phyloP scores from a whole-genome alignment of 192 early-diverging fungal genomes.

The Cetraspora pellucida region DNA sequence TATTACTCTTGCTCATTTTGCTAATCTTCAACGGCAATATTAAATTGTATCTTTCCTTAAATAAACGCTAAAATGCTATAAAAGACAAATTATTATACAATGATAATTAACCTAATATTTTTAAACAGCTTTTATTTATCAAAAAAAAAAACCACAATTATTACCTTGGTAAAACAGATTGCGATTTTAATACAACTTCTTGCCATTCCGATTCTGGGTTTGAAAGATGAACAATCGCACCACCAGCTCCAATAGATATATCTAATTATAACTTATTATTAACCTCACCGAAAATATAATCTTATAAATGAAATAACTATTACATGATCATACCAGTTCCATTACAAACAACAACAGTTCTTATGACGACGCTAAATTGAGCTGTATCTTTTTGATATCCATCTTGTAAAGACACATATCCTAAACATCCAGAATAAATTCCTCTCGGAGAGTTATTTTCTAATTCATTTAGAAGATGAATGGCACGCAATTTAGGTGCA shows the following conservation, averaged over 20 bases:
- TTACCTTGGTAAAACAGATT: slow-evolving; percentile 59
- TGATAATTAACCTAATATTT: no score
- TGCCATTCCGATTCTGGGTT: slow-evolving; percentile 84
- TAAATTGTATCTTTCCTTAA: no score
- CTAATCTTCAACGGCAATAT: no score
- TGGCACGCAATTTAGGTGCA: slow-evolving; percentile 88
- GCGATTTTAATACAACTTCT: slow-evolving; percentile 82
- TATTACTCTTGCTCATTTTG: no score
- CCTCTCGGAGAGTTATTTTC: slow-evolving; percentile 73
- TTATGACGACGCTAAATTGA: slow-evolving; percentile 88
- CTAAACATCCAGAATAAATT: slow-evolving; percentile 87
- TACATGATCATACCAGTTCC: slow-evolving; percentile 34
- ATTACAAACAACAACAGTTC: slow-evolving; percentile 73
- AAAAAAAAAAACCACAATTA: not conserved
- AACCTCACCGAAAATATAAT: not conserved
- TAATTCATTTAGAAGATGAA: slow-evolving; percentile 75
- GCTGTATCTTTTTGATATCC: slow-evolving; percentile 44
- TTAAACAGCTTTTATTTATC: no score
- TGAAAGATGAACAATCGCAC: slow-evolving; percentile 88
- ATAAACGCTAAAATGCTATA: no score
- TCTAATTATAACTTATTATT: slow-evolving; percentile 38
- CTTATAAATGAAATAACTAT: not conserved
- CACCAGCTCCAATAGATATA: slow-evolving; percentile 87
- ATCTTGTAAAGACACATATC: slow-evolving; percentile 72
- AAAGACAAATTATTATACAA: no score